Conservation (phyloP, 2,329 filamentous ascomycete genomes). For the Magnaporthiopsis poae region DNA sequence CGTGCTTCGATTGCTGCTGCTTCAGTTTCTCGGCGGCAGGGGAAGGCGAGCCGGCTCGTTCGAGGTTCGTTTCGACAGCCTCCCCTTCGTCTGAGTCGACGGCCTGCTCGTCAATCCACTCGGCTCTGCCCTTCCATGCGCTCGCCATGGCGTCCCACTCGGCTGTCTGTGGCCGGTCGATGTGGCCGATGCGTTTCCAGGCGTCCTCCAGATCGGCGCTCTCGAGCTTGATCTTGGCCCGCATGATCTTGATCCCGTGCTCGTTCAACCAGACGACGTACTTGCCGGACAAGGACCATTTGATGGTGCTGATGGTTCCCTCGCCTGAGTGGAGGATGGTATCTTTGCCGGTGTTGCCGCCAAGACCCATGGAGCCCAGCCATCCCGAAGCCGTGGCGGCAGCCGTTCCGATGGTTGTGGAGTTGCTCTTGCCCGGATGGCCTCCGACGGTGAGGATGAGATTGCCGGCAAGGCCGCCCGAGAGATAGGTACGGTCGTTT, state of each 20-base stretch:
- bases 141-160: conserved; percentile 94
- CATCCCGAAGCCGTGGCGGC: conserved; percentile 78
- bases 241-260: conserved; percentile 95
- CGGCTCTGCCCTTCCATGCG: conserved; percentile 83
- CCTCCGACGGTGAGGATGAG: conserved; percentile 79
- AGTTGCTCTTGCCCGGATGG: conserved; percentile 69
- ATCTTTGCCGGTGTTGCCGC: conserved; percentile 70
- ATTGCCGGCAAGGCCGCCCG: conserved; percentile 78
- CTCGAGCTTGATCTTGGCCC: conserved; percentile 73
- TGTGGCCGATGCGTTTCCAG: conserved; percentile 90
- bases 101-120: conserved; percentile 82
- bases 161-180: conserved; percentile 75
- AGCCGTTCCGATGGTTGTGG: conserved; percentile 75
- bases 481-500: conserved; percentile 78
- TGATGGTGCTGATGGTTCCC: conserved; percentile 79
- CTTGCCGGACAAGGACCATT: conserved; percentile 87
- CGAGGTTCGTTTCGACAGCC: conserved; percentile 17
- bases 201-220: conserved; percentile 67
- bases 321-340: conserved; percentile 84
- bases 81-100: conserved; percentile 62
- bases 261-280: conserved; percentile 95
- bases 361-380: conserved; percentile 79
- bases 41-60: conserved; percentile 26
- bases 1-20: conserved; percentile 37
- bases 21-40: conserved; percentile 38